Evolutionary conservation across 768 basidiomycete species (phyloP).

Genomic region (Gloeopeniophorella convolvens): DNA sequence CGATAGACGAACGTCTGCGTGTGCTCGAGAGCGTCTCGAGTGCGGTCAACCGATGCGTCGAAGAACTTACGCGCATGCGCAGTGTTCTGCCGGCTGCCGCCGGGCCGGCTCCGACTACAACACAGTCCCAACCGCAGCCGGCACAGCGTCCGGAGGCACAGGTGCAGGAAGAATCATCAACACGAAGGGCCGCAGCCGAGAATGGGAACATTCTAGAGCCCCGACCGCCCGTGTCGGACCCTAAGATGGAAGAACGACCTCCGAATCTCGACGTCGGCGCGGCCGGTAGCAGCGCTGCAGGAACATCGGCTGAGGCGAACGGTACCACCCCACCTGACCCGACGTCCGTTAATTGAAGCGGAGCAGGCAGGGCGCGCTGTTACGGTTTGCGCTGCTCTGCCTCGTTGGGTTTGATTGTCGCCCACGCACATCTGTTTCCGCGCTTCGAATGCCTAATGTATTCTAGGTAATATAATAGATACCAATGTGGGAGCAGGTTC

Average conservation of each 20-base stretch:
- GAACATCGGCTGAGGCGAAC: conserved; percentile 3
- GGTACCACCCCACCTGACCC: not conserved
- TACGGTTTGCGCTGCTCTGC: not conserved
- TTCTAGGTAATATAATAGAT: not conserved
- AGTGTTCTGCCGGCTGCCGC: conserved; percentile 44
- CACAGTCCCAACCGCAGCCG: conserved; percentile 9
- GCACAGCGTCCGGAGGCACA: conserved; percentile 4
- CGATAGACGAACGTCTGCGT: conserved; percentile 77
- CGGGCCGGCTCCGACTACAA: conserved; percentile 1
- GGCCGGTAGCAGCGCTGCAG: conserved; percentile 6
- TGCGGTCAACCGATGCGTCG: conserved; percentile 65
- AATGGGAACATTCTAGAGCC: conserved; percentile 2
- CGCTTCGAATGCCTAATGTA: not conserved
- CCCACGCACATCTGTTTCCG: not conserved
- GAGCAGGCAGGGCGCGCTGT: too few relatives aligned
- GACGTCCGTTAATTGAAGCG: not conserved
- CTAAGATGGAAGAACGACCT: conserved; percentile 2
- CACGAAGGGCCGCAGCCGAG: not conserved
- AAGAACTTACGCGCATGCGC: conserved; percentile 70
- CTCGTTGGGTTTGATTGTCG: conserved; percentile 3
- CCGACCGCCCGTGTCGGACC: conserved; percentile 6
- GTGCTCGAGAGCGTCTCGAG: conserved; percentile 74
- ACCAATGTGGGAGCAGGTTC: not conserved
- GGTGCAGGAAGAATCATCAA: too few relatives aligned
- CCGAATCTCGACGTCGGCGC: conserved; percentile 11